Evolutionary conservation across 2,329 filamentous ascomycete genomes (phyloP), one percentile per base, ranked within the genome.

Genomic region (Cladosporium sp.): DNA sequence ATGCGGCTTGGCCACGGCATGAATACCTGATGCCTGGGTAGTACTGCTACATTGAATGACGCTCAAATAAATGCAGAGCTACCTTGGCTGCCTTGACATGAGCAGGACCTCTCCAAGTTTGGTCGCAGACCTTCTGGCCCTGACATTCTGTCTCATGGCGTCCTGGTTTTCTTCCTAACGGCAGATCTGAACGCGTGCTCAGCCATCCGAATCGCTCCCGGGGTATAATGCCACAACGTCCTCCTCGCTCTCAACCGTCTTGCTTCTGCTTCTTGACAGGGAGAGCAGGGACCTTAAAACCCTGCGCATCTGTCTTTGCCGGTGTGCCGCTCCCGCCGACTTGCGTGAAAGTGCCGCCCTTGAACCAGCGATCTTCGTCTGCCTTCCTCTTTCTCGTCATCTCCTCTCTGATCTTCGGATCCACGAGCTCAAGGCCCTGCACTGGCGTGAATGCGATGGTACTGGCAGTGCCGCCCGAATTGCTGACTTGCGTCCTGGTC

Each of bases 301-400:
- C 85, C 9, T 77, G 82, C 46, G 77, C 78, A 56, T 77, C 75
- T 7, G 72, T 66, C 60, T 72, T 87, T 76, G 79, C 68, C 63
- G 43, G 55, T 56, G 48, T 49, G 43, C 44, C 54, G 40, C 45
- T 56, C 31, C 64, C 65, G 14, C 83, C 83, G 52, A 95, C 81
- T 69, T 96, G 91, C 8, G 93, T 96, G 66, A 98, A 98, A 0
- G 89, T 91, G n/a, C 93, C 93, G 43, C 89, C 88, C 71, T 93
- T 95, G 76, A 98, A 98, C 86, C 90, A 98, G 35, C 89, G 79
- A 67, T 97, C 92, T 67, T 95, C 89, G 58, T 97, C 93, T 0
- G 89, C 91, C 68, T 95, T 95, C 58, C 90, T 78, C 76, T 97
- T 97, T 62, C 89, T 81, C 66, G 81, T 90, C 68, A 95, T 80